A percentile compares a stretch with the other conserved stretches of the same genome.
These are phyloP conservation scores for Hypholoma sublateritium DNA, from an alignment of 768 basidiomycete genomes.

Conservation along the genomic window DNA sequence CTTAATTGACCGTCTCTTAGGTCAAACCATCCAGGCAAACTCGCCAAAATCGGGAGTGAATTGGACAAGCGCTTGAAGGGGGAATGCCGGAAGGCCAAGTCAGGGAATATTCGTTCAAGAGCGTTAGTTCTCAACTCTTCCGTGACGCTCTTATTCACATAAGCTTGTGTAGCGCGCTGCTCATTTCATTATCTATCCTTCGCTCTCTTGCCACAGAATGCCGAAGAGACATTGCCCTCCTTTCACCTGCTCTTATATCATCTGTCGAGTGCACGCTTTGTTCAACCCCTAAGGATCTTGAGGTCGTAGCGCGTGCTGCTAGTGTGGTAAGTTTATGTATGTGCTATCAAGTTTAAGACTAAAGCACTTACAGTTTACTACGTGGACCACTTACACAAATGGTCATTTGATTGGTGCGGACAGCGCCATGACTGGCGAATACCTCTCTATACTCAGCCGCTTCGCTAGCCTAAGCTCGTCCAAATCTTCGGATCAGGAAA, in stretches of 20 bases:
- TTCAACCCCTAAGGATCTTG: conserved; percentile 63
- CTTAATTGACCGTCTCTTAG: conserved; percentile 24
- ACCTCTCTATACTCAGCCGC: conserved; percentile 62
- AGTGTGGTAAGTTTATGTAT: conserved; percentile 60
- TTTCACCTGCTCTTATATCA: conserved; percentile 68
- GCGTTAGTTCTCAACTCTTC: conserved; percentile 53
- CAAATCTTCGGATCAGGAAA: conserved; percentile 61
- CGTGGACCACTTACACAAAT: conserved; percentile 91
- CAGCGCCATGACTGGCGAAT: conserved; percentile 63
- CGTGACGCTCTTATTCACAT: conserved; percentile 11
- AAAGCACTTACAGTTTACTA: conserved; percentile 60
- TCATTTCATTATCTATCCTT: conserved; percentile 83
- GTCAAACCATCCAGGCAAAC: conserved; percentile 78
- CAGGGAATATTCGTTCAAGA: conserved; percentile 75
- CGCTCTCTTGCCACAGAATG: conserved; percentile 85
- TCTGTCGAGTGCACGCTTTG: conserved; percentile 60
- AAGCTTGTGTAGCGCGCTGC: conserved; percentile 52
- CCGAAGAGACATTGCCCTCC: conserved; percentile 74
- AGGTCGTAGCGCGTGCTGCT: conserved; percentile 75
- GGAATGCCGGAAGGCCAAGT: conserved; percentile 67
- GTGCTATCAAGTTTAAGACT: neutral
- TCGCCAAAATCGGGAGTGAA: conserved; percentile 73
- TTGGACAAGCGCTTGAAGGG: conserved; percentile 70
- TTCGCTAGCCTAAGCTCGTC: conserved; percentile 64
- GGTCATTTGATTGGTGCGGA: conserved; percentile 83